Conservation (phyloP, 2,329 filamentous ascomycete species). For the Colletotrichum salicis region DNA sequence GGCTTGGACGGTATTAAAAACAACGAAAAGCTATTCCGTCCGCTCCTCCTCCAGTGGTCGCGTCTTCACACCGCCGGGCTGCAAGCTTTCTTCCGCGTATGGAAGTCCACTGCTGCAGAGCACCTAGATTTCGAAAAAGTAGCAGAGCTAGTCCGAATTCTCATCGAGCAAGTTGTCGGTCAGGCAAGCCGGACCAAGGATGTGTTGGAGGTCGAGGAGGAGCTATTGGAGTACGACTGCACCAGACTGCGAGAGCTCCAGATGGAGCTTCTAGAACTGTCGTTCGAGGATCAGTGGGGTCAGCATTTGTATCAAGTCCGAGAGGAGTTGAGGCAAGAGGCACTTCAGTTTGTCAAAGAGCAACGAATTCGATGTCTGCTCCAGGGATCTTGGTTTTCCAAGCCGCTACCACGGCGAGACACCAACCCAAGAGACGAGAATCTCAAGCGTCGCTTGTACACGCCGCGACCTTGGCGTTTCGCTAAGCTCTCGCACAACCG, state of each 20-base stretch:
- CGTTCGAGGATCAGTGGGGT: slow-evolving; percentile 96
- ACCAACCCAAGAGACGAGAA: slow-evolving; percentile 45
- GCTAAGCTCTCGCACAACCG: slow-evolving; percentile 91
- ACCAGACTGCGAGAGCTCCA: slow-evolving; percentile 82
- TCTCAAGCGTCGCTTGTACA: slow-evolving; percentile 52
- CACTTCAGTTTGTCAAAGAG: slow-evolving; percentile 95
- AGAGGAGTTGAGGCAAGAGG: slow-evolving; percentile 90
- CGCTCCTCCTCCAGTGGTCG: slow-evolving; percentile 92
- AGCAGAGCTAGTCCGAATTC: slow-evolving; percentile 87
- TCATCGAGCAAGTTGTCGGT: slow-evolving; percentile 90
- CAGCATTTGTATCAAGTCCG: slow-evolving; percentile 89
- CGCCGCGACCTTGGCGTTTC: slow-evolving; percentile 78
- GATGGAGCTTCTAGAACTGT: slow-evolving; percentile 90
- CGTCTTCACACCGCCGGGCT: slow-evolving; percentile 86
- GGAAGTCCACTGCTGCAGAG: slow-evolving; percentile 89
- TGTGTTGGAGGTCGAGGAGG: slow-evolving; percentile 87
- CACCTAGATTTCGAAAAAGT: slow-evolving; percentile 93
- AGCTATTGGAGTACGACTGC: slow-evolving; percentile 86
- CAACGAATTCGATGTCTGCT: slow-evolving; percentile 92
- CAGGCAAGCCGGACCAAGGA: slow-evolving; percentile 84
- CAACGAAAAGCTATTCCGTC: slow-evolving; percentile 87
- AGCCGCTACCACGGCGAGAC: slow-evolving; percentile 55
- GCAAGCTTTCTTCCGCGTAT: slow-evolving; percentile 88
- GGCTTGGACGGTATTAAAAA: slow-evolving; percentile 79
- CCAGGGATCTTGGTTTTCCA: slow-evolving; percentile 86